Conservation (phyloP, 2,329 filamentous ascomycete species). For the Lasiodiplodia sp. region DNA sequence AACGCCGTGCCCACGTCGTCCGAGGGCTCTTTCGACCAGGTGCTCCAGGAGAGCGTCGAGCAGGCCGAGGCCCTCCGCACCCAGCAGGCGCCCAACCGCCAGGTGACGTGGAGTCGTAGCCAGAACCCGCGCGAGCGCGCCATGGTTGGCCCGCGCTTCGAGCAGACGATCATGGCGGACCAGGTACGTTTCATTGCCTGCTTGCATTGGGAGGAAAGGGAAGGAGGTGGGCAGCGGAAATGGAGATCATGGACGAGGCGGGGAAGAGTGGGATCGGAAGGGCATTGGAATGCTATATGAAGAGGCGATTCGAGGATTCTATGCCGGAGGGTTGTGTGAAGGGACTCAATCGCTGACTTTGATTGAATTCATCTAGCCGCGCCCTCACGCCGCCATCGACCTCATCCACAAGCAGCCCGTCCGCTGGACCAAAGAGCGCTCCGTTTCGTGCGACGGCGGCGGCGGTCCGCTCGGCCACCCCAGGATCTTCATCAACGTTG, state of each 20-base stretch:
- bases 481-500: conserved; percentile 94
- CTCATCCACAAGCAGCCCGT: conserved; percentile 97
- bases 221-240: not conserved
- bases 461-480: conserved; percentile 91
- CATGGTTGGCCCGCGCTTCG: conserved; percentile 94
- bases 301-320: not conserved
- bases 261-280: not conserved
- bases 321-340: not conserved
- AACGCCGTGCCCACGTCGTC: conserved; percentile 65
- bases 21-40: conserved; percentile 58
- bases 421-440: conserved; percentile 81
- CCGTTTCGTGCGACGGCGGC: conserved; percentile 90
- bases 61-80: conserved; percentile 64
- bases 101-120: conserved; percentile 79
- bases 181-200: conserved; percentile 70
- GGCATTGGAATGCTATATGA: not conserved
- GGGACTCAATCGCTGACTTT: conserved; percentile 35
- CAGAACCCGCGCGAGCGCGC: conserved; percentile 82
- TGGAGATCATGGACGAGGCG: not conserved
- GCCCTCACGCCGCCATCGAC: conserved; percentile 88
- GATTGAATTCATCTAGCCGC: conserved; percentile 67
- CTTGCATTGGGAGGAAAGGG: not conserved
- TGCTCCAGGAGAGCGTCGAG: conserved; percentile 63
- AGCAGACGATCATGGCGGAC: conserved; percentile 91
- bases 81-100: conserved; percentile 86